phyloP scores from a whole-genome alignment of 1,284 basidiomycete genomes.

The Cryptococcus maquisensis region DNA sequence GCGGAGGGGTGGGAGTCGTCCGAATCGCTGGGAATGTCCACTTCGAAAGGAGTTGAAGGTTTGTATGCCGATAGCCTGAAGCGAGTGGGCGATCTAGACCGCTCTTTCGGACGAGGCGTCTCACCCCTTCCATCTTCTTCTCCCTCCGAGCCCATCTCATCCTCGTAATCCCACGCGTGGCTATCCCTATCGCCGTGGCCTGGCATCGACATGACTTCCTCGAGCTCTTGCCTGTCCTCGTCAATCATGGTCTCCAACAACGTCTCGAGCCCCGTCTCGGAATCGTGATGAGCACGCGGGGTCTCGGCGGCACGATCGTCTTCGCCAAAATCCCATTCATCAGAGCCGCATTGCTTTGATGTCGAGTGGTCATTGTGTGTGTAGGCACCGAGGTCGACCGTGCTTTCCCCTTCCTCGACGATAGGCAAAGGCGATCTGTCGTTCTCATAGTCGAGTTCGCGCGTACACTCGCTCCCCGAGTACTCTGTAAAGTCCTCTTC shows the following conservation, averaged over 20 bases:
- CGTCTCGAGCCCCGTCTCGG: conserved; percentile 21
- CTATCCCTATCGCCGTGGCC: background rate
- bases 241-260: conserved; percentile 23
- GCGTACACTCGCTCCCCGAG: background rate
- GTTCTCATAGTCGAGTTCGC: too few relatives aligned
- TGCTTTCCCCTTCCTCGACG: background rate
- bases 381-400: background rate
- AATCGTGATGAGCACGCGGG: background rate
- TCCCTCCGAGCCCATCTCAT: conserved; percentile 20
- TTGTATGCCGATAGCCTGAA: background rate
- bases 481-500: background rate
- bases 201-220: conserved; percentile 12
- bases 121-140: background rate
- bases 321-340: too few relatives aligned
- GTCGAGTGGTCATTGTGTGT: too few relatives aligned
- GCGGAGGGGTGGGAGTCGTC: too few relatives aligned
- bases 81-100: background rate
- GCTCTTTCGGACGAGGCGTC: background rate
- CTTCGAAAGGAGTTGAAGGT: background rate
- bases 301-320: background rate
- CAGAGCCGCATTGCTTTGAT: too few relatives aligned
- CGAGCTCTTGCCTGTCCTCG: conserved; percentile 11
- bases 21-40: too few relatives aligned
- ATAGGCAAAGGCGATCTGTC: background rate
- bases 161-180: conserved; percentile 24